Evolutionary conservation across 2,329 filamentous ascomycete species (phyloP), one percentile per base, ranked within the genome.

Genomic region (Rhexocercosporidium sp.): DNA sequence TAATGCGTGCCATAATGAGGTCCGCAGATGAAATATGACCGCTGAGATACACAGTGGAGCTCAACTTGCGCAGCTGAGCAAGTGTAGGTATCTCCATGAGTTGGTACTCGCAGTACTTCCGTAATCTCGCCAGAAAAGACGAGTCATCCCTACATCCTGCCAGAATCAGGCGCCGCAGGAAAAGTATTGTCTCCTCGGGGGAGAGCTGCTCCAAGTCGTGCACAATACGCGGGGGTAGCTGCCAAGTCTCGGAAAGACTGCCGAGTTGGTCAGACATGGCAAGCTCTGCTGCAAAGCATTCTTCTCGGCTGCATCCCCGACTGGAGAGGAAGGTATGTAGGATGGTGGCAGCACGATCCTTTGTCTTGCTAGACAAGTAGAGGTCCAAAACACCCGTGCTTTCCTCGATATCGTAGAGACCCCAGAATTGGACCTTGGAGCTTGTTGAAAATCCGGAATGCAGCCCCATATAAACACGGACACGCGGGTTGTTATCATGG

Each of bases 21-120:
- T 74, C 72, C 44, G 79, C 74, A 7, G 75, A 62, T 22, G 78
- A 75, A 20, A 79, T 72, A 2, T 78, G 74, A n/a, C 80, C 78
- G 20, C 78, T 74, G 4, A 84, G 76, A 66, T 82, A 84, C 5
- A 74, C 75, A 31, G 75, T 72, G 0, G 81, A 79, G 67, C 78
- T 79, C 11, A 79, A 72, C 37, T 77, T 77, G 66, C 78, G 79
- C 14, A 82, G 73, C 65, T 82, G 81, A 4, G 72, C 67, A 3
- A 81, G n/a, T n/a, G 53, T 49, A 0, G 62, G 53, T 7, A 59
- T 22, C 6, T 65, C 62, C n/a, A 65, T 49, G 18, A 65, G 39
- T 39, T 65, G 62, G 14, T 59, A 47, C n/a, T 65, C 53, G 27
- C 62, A 65, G 31, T 27, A 49, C n/a, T 54, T 18, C 3, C 44